Base-by-base conservation (phyloP, 2,329 filamentous ascomycete genomes). In the Colletotrichum eremochloae region DNA sequence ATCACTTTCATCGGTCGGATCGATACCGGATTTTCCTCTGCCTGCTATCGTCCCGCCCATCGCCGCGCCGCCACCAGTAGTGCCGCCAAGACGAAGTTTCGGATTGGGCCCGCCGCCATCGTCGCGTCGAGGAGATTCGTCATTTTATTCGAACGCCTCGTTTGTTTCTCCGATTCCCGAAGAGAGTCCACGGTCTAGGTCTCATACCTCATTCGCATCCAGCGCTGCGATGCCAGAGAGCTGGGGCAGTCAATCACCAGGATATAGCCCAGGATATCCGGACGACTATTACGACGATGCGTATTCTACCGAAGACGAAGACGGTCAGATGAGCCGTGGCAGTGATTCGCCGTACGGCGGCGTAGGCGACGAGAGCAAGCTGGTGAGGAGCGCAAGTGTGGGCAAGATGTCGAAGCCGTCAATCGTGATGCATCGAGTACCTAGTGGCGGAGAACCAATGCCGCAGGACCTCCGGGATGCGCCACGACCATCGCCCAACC, bases 151-250 rank as follows among this genome's bases (percentile, higher is more conserved):
- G 3, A 88, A 86, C 74, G 82, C 85, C 15, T 93, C 92, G 0
- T 92, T 87, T 72, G 92, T 95, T 36, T 93, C 93, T 0, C 92
- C 93, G 0, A 95, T 95, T 65, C 91, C 91, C 0, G 93, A 95
- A 79, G 93, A 95, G 78, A 89, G 87, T 74, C 86, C 88, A 0
- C 84, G 86, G 33, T 83, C 86, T 4, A 83, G 86, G 66, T 90
- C 90, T 0, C 88, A 90, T 77, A 85, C 86, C 38, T 94, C 93
- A 0, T 92, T 89, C 77, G 92, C 90, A 31, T 94, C 93, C 3
- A 94, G 92, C 75, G 88, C 90, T 46, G 92, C 89, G 0, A 93
- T 94, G 79, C 92, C 93, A 1, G 88, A 90, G 29, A 90, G 85
- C 75, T 94, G 92, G 89, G 89, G 85, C 5, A 87, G 85, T 5